Evolutionary conservation across 2,329 filamentous ascomycete species (phyloP).

Genomic region (Sporothrix brunneoviolacea): DNA sequence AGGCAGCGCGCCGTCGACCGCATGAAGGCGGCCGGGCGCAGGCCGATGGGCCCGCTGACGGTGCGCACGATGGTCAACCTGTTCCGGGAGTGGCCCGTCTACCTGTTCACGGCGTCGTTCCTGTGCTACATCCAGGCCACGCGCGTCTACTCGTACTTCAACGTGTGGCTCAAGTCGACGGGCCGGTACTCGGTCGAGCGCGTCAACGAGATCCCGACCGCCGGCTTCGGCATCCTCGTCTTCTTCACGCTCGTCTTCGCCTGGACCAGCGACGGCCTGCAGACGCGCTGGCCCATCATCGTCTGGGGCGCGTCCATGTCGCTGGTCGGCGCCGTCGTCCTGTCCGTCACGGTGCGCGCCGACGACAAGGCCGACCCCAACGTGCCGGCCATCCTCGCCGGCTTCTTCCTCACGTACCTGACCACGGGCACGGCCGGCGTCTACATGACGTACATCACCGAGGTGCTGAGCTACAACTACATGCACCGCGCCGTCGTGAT

Average conservation of each 20-base stretch:
- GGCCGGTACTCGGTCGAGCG: slow-evolving; percentile 35
- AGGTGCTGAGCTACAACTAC: slow-evolving; percentile 13
- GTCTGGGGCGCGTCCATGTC: slow-evolving; percentile 21
- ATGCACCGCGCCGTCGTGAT: slow-evolving; percentile 16
- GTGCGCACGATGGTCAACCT: neutral
- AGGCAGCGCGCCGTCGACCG: slow-evolving; percentile 9
- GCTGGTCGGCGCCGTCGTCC: slow-evolving; percentile 14
- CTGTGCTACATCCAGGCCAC: slow-evolving; percentile 14
- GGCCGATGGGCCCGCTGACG: neutral
- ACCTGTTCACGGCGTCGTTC: slow-evolving; percentile 14
- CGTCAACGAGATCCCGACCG: slow-evolving; percentile 40
- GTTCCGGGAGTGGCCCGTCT: slow-evolving; percentile 16
- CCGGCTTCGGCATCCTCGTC: slow-evolving; percentile 23
- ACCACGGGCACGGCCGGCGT: slow-evolving; percentile 13
- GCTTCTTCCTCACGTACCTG: slow-evolving; percentile 13
- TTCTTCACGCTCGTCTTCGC: slow-evolving; percentile 43
- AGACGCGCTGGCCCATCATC: slow-evolving; percentile 44
- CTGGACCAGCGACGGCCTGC: slow-evolving; percentile 44
- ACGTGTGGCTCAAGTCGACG: slow-evolving; percentile 23
- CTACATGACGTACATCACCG: slow-evolving; percentile 16
- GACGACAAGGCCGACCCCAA: neutral
- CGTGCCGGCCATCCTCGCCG: slow-evolving; percentile 9
- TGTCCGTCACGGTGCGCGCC: slow-evolving; percentile 1
- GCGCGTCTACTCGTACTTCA: slow-evolving; percentile 18
- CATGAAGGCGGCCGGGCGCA: slow-evolving; percentile 11